These are phyloP conservation scores for Arabidopsis arenosa DNA, from an alignment of 345 rosid species.

Conservation along the genomic window DNA sequence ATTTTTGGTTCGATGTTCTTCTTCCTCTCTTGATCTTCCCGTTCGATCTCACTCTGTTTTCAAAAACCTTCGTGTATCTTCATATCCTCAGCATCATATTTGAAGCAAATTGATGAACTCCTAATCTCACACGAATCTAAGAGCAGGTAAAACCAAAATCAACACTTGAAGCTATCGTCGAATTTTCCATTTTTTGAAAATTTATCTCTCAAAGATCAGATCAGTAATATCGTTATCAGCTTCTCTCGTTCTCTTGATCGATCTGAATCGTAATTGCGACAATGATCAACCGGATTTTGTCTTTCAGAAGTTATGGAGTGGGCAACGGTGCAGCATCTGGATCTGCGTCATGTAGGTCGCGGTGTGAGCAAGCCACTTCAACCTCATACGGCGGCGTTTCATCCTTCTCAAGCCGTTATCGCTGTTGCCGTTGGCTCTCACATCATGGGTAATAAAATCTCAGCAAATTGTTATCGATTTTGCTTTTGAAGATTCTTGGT, in stretches of 20 bases:
- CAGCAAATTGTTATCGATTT: no score
- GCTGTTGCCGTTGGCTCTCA: slow-evolving; percentile 76
- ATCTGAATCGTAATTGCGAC: slow-evolving; percentile 18
- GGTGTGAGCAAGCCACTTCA: slow-evolving; percentile 74
- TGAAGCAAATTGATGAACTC: slow-evolving; percentile 32
- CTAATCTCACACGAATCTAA: slow-evolving; percentile 35
- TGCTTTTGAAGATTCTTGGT: neutral
- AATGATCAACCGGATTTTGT: neutral
- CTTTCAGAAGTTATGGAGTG: slow-evolving; percentile 74
- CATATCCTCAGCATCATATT: neutral
- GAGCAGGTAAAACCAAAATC: slow-evolving; percentile 34
- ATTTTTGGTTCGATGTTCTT: slow-evolving; percentile 30
- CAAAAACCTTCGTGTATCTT: neutral
- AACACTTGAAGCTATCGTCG: slow-evolving; percentile 21
- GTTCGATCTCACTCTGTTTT: slow-evolving; percentile 38
- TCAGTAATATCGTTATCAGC: slow-evolving; percentile 23
- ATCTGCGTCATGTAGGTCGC: slow-evolving; percentile 82
- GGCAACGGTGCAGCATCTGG: slow-evolving; percentile 96
- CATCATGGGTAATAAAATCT: slow-evolving; percentile 61
- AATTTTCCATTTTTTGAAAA: neutral
- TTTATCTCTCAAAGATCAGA: slow-evolving; percentile 23
- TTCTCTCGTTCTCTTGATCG: slow-evolving; percentile 9
- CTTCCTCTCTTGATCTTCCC: slow-evolving; percentile 20
- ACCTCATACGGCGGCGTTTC: slow-evolving; percentile 93
- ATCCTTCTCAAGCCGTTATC: slow-evolving; percentile 77